A percentile compares a stretch with the other conserved stretches of the same genome.
These are phyloP conservation scores for Chlorella sorokiniana DNA, from an alignment of 139 green algal species.

Conservation along the genomic window DNA sequence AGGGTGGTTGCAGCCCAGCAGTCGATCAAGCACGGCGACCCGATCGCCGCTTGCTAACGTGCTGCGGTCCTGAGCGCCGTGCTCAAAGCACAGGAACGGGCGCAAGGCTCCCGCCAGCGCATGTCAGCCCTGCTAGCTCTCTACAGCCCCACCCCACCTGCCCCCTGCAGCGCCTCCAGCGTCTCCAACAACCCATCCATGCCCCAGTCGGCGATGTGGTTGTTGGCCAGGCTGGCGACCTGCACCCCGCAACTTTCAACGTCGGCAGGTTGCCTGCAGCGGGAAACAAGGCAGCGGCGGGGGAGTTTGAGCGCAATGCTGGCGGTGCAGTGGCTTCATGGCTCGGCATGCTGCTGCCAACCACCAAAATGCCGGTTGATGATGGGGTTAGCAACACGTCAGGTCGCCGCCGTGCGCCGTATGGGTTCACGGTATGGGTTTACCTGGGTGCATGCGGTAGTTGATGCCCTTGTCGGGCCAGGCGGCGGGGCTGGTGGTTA, in stretches of 20 bases:
- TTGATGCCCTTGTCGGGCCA: constrained; percentile 36
- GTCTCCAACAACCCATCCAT: constrained; percentile 18
- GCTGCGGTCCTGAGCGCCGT: background rate
- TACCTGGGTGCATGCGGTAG: constrained; percentile 33
- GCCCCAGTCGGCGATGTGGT: constrained; percentile 29
- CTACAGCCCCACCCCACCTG: background rate
- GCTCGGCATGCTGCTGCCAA: background rate
- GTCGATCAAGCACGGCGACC: background rate
- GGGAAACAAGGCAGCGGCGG: background rate
- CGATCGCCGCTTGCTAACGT: background rate
- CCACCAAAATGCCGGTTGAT: background rate
- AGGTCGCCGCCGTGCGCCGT: background rate
- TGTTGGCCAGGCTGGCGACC: constrained; percentile 33
- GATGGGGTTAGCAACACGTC: background rate
- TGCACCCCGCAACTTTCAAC: constrained; percentile 6
- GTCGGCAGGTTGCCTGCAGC: constrained; percentile 15
- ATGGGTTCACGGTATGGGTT: background rate
- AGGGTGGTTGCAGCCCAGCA: background rate
- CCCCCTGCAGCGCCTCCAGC: constrained; percentile 1
- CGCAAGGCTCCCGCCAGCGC: background rate
- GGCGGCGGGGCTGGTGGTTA: background rate
- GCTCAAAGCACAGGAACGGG: background rate
- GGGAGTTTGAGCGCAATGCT: background rate
- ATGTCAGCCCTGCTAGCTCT: background rate
- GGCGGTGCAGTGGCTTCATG: background rate